Base-by-base conservation (phyloP, 345 rosid species). In the Aegle marmelos region DNA sequence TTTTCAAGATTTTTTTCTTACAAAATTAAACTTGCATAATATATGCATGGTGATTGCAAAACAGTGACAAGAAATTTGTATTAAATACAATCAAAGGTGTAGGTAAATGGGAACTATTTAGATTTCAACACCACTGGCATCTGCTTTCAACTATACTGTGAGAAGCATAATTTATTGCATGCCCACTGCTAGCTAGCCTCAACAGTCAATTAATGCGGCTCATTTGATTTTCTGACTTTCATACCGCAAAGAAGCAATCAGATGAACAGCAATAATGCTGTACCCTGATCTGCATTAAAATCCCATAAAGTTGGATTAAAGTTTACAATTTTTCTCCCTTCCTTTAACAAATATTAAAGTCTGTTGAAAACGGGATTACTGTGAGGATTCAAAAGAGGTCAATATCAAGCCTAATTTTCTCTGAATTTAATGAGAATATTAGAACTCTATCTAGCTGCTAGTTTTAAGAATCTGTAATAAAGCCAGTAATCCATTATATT, bases 191-290 rank as follows among this genome's bases (percentile, higher is more conserved):
- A 28, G 57, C 14, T 9, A 22, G 56, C 54, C 3, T 75, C 39
- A 77, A 83, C 80, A 81, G 91, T 91, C 92, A 91, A 91, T 64
- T 74, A 86, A 77, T 82, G 90, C 91, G 93, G 91, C 84, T 85
- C 81, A 65, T 80, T 82, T 78, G 81, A 86, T 89, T 53, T 83
- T 86, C 82, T 80, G 85, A 76, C 84, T 31, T 78, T 70, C 67
- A 0, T 56, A 68, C 33, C 61, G 48, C 77, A 19, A 61, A 73
- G 71, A 68, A 36, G 9, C 81, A 80, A 73, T 76, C 73, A 37
- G 61, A 82, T 78, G 74, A 83, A 77, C 80, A 70, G 62, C 73
- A 78, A 80, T 82, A 31, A 81, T 75, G 53, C 34, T 80, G 78
- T 61, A 57, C 69, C 41, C 68, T 34, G 34, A 2, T 72, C 7